phyloP scores from a whole-genome alignment of 768 basidiomycete species.

The Suillus subalutaceus region DNA sequence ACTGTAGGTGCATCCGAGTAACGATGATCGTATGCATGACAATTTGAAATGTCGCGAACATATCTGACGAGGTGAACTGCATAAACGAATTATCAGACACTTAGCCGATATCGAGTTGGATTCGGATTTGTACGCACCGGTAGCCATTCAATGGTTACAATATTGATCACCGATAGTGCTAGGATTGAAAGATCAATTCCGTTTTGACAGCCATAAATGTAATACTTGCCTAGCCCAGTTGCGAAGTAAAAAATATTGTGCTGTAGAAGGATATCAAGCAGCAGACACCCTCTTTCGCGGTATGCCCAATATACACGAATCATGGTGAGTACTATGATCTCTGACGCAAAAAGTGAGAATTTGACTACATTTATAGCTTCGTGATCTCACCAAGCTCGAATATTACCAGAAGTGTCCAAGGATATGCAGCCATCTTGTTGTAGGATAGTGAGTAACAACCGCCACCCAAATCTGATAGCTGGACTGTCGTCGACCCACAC shows the following conservation, averaged over 20 bases:
- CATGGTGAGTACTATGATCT: constrained; percentile 4
- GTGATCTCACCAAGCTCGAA: constrained; percentile 3
- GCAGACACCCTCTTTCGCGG: background rate
- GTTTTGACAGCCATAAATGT: background rate
- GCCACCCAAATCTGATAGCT: background rate
- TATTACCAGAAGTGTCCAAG: constrained; percentile 5
- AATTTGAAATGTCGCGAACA: background rate
- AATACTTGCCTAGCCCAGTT: background rate
- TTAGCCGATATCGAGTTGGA: background rate
- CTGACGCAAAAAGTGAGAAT: background rate
- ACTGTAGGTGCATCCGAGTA: constrained; percentile 1
- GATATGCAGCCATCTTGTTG: background rate
- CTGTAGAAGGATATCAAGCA: background rate
- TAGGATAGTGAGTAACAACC: background rate
- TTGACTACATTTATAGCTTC: background rate
- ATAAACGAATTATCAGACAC: background rate
- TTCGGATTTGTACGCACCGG: background rate
- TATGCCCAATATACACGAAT: constrained; percentile 2
- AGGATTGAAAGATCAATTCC: background rate
- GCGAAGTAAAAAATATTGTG: background rate
- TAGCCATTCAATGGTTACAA: background rate
- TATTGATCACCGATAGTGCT: constrained; percentile 1
- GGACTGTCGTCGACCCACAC: background rate
- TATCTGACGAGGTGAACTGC: background rate
- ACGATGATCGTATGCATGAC: background rate